Base-by-base conservation (phyloP, 164 flowering plant genomes). In the Aristolochia contorta region DNA sequence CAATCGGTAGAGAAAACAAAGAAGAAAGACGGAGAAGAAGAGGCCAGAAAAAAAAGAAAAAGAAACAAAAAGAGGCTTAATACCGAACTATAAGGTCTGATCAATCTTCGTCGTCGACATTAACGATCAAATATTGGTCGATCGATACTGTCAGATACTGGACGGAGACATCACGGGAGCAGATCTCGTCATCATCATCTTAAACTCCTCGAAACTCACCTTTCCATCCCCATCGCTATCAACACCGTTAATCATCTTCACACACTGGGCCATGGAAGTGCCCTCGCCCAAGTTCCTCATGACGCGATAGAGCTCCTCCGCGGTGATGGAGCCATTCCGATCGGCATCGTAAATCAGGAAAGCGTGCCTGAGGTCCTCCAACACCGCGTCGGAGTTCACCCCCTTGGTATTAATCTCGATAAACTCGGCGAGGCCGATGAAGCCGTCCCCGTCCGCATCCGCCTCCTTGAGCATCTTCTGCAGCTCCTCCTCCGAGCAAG, bases 361-460 rank as follows among this genome's bases (percentile, higher is more conserved):
- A 0, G 97, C 97, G 48, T 78, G 79, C 76, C 48, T 69, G 24
- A 89, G 61, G 58, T 73, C 80, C 72, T 67, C 77, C 50, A 77
- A 3, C 14, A 60, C 77, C 65, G 79, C 83, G 16, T 47, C 67
- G 1, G 78, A 45, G 49, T 82, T 87, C 7, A 80, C 69, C 8
- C 82, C 85, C 49, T 68, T 74, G 12, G 83, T 80, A 78, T 82
- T 85, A 16, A 89, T 60, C 55, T 80, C 92, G 24, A 85, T 73
- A 59, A 89, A 89, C 69, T 89, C 91, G 4, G 67, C 45, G 46
- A 89, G 46, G 25, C 81, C 78, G 50, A 86, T 84, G 83, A 51
- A 76, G 7, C 94, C 96, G 62, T 89, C 96, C 4, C 96, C 91
- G 67, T 89, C 89, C 1, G 77, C 33, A 58, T 89, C 96, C 32